Percentiles rank a stretch among this genome's conserved stretches.
Evolutionary conservation across 192 early-diverging fungal genomes (phyloP).

Genomic region (Lunasporangiospora selenospora): DNA sequence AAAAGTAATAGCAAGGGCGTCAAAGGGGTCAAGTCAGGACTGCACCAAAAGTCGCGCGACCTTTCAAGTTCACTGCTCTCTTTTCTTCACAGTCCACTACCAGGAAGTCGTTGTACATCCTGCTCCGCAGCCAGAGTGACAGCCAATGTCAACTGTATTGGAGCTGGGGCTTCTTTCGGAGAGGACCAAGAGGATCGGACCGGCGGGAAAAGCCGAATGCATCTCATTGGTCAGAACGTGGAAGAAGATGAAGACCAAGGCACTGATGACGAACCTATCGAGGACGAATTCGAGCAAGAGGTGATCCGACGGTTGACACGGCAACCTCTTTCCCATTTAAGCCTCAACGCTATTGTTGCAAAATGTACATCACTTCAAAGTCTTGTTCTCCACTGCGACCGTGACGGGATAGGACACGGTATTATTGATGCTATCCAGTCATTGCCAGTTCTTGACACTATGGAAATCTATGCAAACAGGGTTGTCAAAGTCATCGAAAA

Average conservation of each 20-base stretch:
- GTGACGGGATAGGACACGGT: constrained; percentile 2
- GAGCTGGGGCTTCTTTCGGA: no score
- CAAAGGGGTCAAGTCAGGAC: no score
- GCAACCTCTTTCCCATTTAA: background rate
- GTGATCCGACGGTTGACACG: background rate
- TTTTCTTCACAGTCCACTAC: no score
- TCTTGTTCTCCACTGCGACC: constrained; percentile 1
- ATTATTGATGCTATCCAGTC: constrained; percentile 6
- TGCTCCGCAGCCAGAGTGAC: no score
- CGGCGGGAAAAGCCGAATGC: no score
- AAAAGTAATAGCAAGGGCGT: no score
- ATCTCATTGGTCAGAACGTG: no score
- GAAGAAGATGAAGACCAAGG: background rate
- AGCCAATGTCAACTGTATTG: no score
- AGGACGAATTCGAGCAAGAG: background rate
- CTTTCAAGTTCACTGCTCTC: no score
- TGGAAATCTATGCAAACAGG: constrained; percentile 9
- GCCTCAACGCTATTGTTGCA: background rate
- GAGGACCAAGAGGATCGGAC: no score
- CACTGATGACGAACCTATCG: background rate
- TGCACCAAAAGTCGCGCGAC: no score
- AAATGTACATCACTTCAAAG: constrained; percentile 3
- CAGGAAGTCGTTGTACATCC: no score
- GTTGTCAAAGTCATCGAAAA: constrained; percentile 1
- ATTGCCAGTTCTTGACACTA: background rate